Evolutionary conservation across 2,329 filamentous ascomycete genomes (phyloP), one percentile per base, ranked within the genome.

Genomic region (Aspergillus amoenus): DNA sequence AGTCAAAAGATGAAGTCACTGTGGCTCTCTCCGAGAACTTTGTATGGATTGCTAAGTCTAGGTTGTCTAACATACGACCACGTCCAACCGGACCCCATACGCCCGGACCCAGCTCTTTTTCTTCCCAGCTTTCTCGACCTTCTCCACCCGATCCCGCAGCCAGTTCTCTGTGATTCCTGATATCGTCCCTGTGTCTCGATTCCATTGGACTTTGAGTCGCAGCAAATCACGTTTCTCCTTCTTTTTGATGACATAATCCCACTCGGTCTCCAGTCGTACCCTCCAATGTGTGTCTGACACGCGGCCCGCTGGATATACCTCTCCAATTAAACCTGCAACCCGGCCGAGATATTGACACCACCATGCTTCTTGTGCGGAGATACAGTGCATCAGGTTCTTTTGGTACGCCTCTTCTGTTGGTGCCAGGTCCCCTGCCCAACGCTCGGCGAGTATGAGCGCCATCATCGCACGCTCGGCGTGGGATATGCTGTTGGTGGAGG

Each of bases 391-490:
- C 32, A 90, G 75, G 4, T 80, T 77, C 1, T 73, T 68, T 32
- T 83, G 82, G 64, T 87, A 85, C 4, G 76, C 69, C 8, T 79
- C 68, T 63, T 89, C 86, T 0, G 78, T 78, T 0, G 84, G 83
- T 2, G 83, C 81, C 2, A 89, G 78, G 42, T 83, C 82, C 2
- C 85, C 86, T 17, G 86, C 88, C 85, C 91, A 95, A 63, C 91
- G 81, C 45, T 88, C 86, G 64, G 86, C 91, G 1, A 90, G 79
- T 1, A 88, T 82, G 4, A 96, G 76, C 0, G 85, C 90, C 3
- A 96, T 78, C 2, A 90, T 73, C 0, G 89, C 88, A 12, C 91
- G 84, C 50, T 86, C 82, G 44, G 85, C 73, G 69, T 97, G 92
- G 1, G 85, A 87, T 24, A 95, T 75, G 0, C 91, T 91, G 40